A percentile compares a stretch with the other conserved stretches of the same genome.
phyloP scores from a whole-genome alignment of 139 green algal species.

The Coccomyxa sp. region DNA sequence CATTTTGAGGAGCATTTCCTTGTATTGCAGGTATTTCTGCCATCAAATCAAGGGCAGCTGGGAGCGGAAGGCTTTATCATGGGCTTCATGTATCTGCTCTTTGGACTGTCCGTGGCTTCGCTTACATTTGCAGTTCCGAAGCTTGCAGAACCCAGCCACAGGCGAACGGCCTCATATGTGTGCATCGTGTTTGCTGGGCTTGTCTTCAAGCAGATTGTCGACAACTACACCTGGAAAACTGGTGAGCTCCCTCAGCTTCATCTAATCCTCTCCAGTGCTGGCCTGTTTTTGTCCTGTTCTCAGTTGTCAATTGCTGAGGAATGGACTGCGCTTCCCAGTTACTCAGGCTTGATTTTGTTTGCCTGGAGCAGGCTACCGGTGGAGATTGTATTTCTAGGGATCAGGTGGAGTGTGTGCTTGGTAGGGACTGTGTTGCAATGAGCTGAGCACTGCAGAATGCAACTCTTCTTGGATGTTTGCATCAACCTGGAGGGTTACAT shows the following conservation, averaged over 20 bases:
- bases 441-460: no score
- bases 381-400: not conserved
- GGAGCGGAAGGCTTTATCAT: constrained; percentile 78
- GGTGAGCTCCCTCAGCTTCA: not conserved
- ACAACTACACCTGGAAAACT: constrained; percentile 8
- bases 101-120: not conserved
- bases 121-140: not conserved
- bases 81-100: constrained; percentile 24
- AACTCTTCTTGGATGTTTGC: no score
- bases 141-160: not conserved
- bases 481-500: no score
- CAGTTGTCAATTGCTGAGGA: no score
- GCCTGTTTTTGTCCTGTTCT: no score
- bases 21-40: constrained; percentile 30
- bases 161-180: not conserved
- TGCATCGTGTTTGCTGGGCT: not conserved
- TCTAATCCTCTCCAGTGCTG: no score
- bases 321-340: no score
- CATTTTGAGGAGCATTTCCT: not conserved
- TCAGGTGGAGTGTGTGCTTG: no score
- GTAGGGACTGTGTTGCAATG: no score
- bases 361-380: not conserved
- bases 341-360: no score
- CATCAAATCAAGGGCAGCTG: constrained; percentile 53
- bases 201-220: not conserved